A percentile compares a stretch with the other conserved stretches of the same genome.
These are phyloP conservation scores for Tilletiopsis washingtonensis DNA, from an alignment of 1,284 basidiomycete genomes.

Conservation along the genomic window DNA sequence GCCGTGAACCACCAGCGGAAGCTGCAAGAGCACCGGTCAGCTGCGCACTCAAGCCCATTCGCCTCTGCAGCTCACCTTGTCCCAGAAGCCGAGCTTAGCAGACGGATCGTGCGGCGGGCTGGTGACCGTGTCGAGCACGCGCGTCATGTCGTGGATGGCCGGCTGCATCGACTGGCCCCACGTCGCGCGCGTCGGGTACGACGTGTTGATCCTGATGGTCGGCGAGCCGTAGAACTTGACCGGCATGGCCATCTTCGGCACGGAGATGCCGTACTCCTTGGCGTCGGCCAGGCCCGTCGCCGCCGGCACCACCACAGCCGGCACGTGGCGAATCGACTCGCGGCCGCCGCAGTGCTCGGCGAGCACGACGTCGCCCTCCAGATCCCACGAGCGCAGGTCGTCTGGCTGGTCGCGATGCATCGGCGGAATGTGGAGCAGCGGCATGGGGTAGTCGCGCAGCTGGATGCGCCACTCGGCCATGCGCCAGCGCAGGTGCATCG, in stretches of 20 bases:
- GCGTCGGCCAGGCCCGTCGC: slow-evolving; percentile 51
- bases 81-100: slow-evolving; percentile 86
- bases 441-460: slow-evolving; percentile 65
- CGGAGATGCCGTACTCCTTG: slow-evolving; percentile 57
- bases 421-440: slow-evolving; percentile 52
- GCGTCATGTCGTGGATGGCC: slow-evolving; percentile 77
- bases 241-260: slow-evolving; percentile 91
- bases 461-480: slow-evolving; percentile 60
- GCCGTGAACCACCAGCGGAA: slow-evolving; percentile 73
- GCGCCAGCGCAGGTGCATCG: slow-evolving; percentile 68
- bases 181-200: slow-evolving; percentile 64
- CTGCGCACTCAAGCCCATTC: no score
- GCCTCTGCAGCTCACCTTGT: no score
- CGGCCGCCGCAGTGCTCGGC: slow-evolving; percentile 77
- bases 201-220: slow-evolving; percentile 60
- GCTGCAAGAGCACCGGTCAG: no score
- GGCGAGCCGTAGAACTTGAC: slow-evolving; percentile 78
- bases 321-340: slow-evolving; percentile 50
- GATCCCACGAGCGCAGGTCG: slow-evolving; percentile 50
- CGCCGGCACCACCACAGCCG: slow-evolving; percentile 37
- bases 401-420: slow-evolving; percentile 22
- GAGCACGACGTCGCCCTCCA: slow-evolving; percentile 74
- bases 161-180: slow-evolving; percentile 88
- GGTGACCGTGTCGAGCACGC: slow-evolving; percentile 72
- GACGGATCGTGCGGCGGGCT: slow-evolving; percentile 78